phyloP scores from a whole-genome alignment of 1,284 basidiomycete species.

The Trichosporon sp. region DNA sequence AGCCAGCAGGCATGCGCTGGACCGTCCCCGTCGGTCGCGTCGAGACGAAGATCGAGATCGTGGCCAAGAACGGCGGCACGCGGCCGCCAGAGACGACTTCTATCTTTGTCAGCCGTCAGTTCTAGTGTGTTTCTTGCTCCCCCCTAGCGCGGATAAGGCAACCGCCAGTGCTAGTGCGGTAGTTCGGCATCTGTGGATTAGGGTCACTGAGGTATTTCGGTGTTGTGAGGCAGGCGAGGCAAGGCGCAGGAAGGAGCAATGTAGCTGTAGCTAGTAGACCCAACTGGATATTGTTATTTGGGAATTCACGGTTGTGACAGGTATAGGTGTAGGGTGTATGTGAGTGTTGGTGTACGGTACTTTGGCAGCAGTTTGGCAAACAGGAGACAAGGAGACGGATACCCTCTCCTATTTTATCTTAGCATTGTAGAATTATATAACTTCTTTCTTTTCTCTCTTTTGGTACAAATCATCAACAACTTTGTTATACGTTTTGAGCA shows the following conservation, averaged over 20 bases:
- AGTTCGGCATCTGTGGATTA: no score
- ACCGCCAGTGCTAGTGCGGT: no score
- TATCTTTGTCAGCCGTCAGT: conserved; percentile 39
- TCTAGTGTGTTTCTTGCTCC: no score
- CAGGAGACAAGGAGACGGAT: not conserved
- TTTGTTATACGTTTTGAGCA: not conserved
- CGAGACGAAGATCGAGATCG: conserved; percentile 38
- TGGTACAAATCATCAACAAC: not conserved
- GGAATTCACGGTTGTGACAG: no score
- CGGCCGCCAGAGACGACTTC: conserved; percentile 31
- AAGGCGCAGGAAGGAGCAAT: no score
- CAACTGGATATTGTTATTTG: not conserved
- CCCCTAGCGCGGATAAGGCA: no score
- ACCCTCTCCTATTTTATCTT: not conserved
- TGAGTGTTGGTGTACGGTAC: not conserved
- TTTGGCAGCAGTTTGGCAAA: no score
- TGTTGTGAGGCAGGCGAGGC: not conserved
- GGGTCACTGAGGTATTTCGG: no score
- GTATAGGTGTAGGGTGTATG: not conserved
- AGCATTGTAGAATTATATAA: not conserved
- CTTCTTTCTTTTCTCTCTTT: not conserved
- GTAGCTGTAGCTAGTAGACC: not conserved
- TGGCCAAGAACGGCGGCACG: conserved; percentile 32
- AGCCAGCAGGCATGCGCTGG: conserved; percentile 35
- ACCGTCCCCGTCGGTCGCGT: conserved; percentile 24